Evolutionary conservation across 768 basidiomycete genomes (phyloP), one percentile per base, ranked within the genome.

Genomic region (Piloderma croceum): DNA sequence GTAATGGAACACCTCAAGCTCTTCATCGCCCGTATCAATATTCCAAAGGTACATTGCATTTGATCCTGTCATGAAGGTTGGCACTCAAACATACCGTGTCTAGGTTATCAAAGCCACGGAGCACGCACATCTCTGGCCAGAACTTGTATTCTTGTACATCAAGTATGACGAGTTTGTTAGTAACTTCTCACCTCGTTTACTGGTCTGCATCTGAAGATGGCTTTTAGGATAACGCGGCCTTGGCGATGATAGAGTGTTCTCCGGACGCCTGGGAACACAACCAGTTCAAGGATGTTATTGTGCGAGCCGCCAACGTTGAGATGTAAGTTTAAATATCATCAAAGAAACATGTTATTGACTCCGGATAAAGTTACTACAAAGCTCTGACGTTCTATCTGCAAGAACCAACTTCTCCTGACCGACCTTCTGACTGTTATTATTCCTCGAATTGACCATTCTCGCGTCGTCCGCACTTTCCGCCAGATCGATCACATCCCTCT

Each of bases 241-340:
- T 98, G 50, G 90, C 92, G 4, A 99, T 98, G 93, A 97, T 98
- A 60, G 96, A 99, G 61, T 84, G 93, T 17, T 89, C 96, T 2
- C 78, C 90, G n/a, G 91, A 96, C 62, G 91, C 92, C 36, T 99
- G 93, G 93, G 96, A 99, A 42, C 96, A 99, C 68, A 93, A 90
- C 55, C 94, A 97, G 62, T 99, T 99, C 82, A 98, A 98, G 74
- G 96, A 98, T 52, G 83, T 96, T 42, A 77, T 96, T 41, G 89
- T 97, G 56, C 88, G 93, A 44, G 93, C 87, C 17, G 94, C 96
- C 35, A 99, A 99, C 56, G 79, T 98, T 46, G 96, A 99, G 68
- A 97, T 99, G 88, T 88, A 61, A 44, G 79, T 51, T n/a, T n/a
- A n/a, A n/a, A n/a, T n/a, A n/a, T n/a, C n/a, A n/a, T n/a, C n/a